Evolutionary conservation across 768 basidiomycete species (phyloP).

Genomic region (Leucosporidium creatinivorum): DNA sequence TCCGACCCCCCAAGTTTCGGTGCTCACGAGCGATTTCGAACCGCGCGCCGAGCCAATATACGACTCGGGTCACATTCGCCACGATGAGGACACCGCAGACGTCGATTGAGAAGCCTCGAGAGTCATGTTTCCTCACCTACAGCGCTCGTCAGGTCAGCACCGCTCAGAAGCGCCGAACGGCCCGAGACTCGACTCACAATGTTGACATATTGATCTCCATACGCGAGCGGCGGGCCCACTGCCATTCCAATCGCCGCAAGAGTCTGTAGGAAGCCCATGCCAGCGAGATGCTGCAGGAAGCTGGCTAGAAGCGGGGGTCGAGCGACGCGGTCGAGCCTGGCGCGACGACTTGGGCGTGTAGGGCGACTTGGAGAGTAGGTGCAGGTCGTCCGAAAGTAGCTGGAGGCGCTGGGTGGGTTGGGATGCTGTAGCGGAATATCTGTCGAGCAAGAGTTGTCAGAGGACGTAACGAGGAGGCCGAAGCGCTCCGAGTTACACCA

Average conservation of each 20-base stretch:
- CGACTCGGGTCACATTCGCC: no score
- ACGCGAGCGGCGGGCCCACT: slow-evolving; percentile 30
- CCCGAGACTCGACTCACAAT: slow-evolving; percentile 15
- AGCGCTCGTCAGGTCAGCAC: no score
- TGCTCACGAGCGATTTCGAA: neutral
- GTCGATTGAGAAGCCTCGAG: slow-evolving; percentile 29
- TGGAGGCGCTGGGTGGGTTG: no score
- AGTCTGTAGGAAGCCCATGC: slow-evolving; percentile 11
- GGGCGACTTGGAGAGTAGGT: no score
- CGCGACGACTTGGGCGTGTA: neutral
- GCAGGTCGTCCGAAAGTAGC: no score
- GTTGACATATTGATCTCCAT: slow-evolving; percentile 5
- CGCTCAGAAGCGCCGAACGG: no score
- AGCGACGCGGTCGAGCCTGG: neutral
- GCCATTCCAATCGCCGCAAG: slow-evolving; percentile 19
- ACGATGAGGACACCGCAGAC: slow-evolving; percentile 27
- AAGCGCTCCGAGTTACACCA: no score
- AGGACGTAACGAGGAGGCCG: no score
- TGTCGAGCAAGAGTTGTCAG: no score
- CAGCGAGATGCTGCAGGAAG: neutral
- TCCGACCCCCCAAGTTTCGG: no score
- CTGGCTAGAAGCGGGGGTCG: no score
- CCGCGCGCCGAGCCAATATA: neutral
- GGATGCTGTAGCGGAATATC: no score
- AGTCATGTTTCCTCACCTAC: slow-evolving; percentile 3